Base-by-base conservation (phyloP, 768 basidiomycete species). In the Lentinula lateritia region DNA sequence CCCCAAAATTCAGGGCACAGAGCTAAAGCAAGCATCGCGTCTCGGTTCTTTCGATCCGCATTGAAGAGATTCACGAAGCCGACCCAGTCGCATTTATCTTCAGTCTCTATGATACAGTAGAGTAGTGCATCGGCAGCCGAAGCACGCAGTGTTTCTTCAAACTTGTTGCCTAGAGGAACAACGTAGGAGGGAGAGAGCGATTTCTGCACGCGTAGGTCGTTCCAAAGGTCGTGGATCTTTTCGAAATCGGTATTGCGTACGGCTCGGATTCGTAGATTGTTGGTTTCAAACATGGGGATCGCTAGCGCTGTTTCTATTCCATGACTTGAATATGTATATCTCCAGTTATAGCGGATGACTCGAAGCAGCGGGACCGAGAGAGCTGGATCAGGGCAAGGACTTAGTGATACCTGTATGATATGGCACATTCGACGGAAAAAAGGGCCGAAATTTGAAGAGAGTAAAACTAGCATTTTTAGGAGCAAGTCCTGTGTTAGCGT, bases 241-340 rank as follows among this genome's bases (percentile, higher is more conserved):
- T 70, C 66, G 41, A 74, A 65, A 58, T 78, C 76, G 39, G 67
- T 66, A 9, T 73, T 67, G 52, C 65, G 35, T 61, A 68, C 73
- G 8, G 73, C 69, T 12, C 75, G 76, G 9, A 77, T 68, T 13
- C 69, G 62, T 12, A 77, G 68, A n/a, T 68, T 72, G 23, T 72
- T 55, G 12, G 76, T 77, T 32, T 67, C 68, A 60, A 72, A 68
- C 67, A 68, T 68, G 34, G 23, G 8, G 58, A 23, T 50, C 20
- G 20, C 18, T 12, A 23, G 18, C 20, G n/a, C 20, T n/a, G 7
- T 13, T n/a, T n/a, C 16, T 46, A 16, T 23, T 16, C 12, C 1
- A 20, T 39, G 38, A 28, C 28, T 39, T 39, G 38, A 39, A 6
- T 8, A 8, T 39, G 13, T 39, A 13, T 39, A 28, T 3, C 28